phyloP scores from a whole-genome alignment of 2,329 filamentous ascomycete species.

The Colletotrichum plurivorum region DNA sequence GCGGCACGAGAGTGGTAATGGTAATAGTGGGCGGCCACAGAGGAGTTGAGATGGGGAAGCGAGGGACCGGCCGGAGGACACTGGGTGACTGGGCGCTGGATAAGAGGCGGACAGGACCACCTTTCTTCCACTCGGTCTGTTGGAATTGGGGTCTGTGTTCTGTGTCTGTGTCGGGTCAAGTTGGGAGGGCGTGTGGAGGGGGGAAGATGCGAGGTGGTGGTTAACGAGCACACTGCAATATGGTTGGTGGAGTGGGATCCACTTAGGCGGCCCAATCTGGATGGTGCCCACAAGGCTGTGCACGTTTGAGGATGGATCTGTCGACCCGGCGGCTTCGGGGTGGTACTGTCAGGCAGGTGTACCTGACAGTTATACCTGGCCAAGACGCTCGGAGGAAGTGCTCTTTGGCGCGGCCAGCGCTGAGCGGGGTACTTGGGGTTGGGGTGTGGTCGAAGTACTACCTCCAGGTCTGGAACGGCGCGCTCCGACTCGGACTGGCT shows the following conservation, averaged over 20 bases:
- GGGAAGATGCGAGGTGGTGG: constrained; percentile 5
- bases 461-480: constrained; percentile 24
- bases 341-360: constrained; percentile 16
- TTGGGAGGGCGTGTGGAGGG: background rate
- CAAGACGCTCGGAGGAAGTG: background rate
- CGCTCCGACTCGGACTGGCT: constrained; percentile 35
- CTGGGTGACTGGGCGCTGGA: constrained; percentile 2
- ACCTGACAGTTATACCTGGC: constrained; percentile 5
- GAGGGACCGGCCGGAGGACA: constrained; percentile 8
- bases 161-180: constrained; percentile 9
- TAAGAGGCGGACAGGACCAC: constrained; percentile 1
- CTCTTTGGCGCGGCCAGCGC: too few relatives aligned
- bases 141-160: constrained; percentile 23
- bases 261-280: constrained; percentile 29
- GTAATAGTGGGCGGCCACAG: constrained; percentile 29
- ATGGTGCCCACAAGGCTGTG: constrained; percentile 43
- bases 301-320: constrained; percentile 43
- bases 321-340: constrained; percentile 31
- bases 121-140: background rate
- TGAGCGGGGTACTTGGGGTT: too few relatives aligned
- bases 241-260: constrained; percentile 21
- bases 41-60: constrained; percentile 38
- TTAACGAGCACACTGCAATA: background rate
- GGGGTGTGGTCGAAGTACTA: constrained; percentile 17
- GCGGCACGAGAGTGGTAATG: constrained; percentile 20